Base-by-base conservation (phyloP, 164 flowering plant genomes). In the Vitis riparia region DNA sequence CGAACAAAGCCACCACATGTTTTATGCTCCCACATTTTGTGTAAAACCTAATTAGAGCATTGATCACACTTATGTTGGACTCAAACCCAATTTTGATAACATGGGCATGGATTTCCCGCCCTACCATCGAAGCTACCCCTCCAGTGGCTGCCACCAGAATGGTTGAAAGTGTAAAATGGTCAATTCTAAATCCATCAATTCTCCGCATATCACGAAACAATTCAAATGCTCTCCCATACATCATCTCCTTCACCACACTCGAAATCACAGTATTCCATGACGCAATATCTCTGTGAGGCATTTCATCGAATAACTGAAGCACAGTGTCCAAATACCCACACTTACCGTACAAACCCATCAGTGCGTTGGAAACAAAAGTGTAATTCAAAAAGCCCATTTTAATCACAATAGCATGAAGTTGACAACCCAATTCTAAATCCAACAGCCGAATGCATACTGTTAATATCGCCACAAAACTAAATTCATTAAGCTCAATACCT, bases 231-330 rank as follows among this genome's bases (percentile, higher is more conserved):
- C 72, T 71, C 15, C 77, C 83, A 74, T 77, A 84, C 77, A 70
- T 69, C 10, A 30, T 68, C 56, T 77, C 90, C 65, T 84, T 82
- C 61, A 87, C 88, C 63, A 79, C 29, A 74, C 91, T 75, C 3
- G 93, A 83, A 2, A 93, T 84, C 37, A 89, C 80, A 55, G 93
- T 90, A 76, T 93, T 95, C 91, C 92, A 91, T 0, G 98, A 90
- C 3, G 80, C 80, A 66, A 79, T 73, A 71, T 92, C 98, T 76
- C 96, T 81, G 5, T 69, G 44, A 51, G 79, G 75, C 91, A 91
- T 86, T 79, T 84, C 88, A 72, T 77, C 88, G 77, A 95, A 90
- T 89, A 93, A 11, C 15, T 78, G 68, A 57, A 80, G 27, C 16
- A 84, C 91, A 79, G 1, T 29, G 51, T 75, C 83, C 37, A 76